Percentiles rank a stretch among this genome's conserved stretches.
These are phyloP conservation scores for Russula sp. DNA, from an alignment of 768 basidiomycete species.

Conservation along the genomic window DNA sequence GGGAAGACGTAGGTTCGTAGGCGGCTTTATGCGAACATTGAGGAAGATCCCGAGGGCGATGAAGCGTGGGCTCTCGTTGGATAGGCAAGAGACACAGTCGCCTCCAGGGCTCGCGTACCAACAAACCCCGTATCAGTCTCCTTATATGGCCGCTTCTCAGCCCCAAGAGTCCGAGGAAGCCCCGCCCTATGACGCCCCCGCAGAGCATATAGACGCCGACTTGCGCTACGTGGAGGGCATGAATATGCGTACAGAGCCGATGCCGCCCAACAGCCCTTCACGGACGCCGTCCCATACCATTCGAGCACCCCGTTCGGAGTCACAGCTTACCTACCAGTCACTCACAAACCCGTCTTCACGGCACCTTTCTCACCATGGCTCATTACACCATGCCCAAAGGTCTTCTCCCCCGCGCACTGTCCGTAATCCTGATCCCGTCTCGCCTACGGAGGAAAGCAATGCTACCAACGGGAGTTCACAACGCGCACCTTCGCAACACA, in stretches of 20 bases:
- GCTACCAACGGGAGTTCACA: background rate
- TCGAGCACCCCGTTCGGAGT: slow-evolving; percentile 18
- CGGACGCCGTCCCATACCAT: slow-evolving; percentile 8
- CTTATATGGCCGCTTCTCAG: background rate
- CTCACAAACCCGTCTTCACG: slow-evolving; percentile 12
- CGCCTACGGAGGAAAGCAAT: slow-evolving; percentile 10
- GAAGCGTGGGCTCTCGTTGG: slow-evolving; percentile 16
- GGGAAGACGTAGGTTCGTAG: slow-evolving; percentile 18
- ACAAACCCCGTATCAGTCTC: background rate
- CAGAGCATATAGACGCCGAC: slow-evolving; percentile 8
- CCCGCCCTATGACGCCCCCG: slow-evolving; percentile 15
- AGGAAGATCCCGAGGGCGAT: slow-evolving; percentile 18
- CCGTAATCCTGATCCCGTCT: slow-evolving; percentile 22
- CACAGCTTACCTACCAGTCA: slow-evolving; percentile 22
- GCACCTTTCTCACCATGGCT: slow-evolving; percentile 18
- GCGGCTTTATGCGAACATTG: slow-evolving; percentile 19
- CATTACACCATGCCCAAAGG: slow-evolving; percentile 8
- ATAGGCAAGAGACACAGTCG: background rate
- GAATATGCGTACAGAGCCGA: slow-evolving; percentile 12
- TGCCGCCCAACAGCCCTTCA: slow-evolving; percentile 2
- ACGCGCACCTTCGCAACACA: background rate
- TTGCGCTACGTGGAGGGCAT: slow-evolving; percentile 15
- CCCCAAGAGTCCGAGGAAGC: background rate
- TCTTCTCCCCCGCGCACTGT: slow-evolving; percentile 21
- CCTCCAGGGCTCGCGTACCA: slow-evolving; percentile 3